phyloP scores from a whole-genome alignment of 73 alveolate genomes.

The Uronychia setigera region DNA sequence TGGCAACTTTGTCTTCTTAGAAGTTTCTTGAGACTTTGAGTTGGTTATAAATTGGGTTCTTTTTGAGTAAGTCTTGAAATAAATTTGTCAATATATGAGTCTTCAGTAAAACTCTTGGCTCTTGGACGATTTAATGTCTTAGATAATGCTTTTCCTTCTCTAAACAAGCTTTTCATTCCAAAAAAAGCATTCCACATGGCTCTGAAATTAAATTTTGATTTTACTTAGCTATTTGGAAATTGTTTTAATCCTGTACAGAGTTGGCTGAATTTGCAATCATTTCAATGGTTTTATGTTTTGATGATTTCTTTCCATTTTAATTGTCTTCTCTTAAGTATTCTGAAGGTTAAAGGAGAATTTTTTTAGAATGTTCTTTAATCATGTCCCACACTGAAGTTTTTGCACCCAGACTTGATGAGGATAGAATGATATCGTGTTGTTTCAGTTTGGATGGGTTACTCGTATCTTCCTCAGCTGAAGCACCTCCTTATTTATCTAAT shows the following conservation, averaged over 20 bases:
- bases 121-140: neutral
- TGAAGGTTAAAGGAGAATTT: neutral
- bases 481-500: neutral
- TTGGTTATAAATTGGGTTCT: neutral
- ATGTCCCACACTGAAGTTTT: neutral
- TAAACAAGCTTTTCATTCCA: neutral
- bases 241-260: neutral
- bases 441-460: neutral
- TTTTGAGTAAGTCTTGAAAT: neutral
- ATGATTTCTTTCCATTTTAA: neutral
- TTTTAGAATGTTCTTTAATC: neutral
- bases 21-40: neutral
- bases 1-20: neutral
- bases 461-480: neutral
- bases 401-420: too few species aligned
- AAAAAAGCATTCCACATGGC: neutral
- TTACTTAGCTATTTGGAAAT: neutral
- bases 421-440: too few species aligned
- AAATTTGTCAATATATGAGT: neutral
- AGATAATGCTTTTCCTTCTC: neutral
- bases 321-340: neutral
- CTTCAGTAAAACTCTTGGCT: neutral
- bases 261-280: neutral
- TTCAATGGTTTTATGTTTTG: neutral
- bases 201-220: neutral